Evolutionary conservation across 2,329 filamentous ascomycete species (phyloP).

Genomic region (Xylariaceae sp.): DNA sequence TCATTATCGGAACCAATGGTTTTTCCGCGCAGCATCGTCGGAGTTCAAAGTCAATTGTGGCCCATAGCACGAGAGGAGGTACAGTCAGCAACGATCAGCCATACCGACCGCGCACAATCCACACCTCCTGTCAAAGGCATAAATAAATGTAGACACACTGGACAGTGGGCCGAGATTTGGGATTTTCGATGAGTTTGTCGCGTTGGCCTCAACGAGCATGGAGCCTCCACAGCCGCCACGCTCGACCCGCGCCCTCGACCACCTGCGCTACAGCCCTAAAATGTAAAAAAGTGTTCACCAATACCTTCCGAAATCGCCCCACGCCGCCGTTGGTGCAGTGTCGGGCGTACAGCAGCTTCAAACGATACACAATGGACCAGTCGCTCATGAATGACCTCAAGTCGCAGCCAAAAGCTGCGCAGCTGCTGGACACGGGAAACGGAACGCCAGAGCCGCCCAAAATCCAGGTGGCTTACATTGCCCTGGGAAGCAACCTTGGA

Average conservation of each 20-base stretch:
- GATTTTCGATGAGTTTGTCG: conserved; percentile 27
- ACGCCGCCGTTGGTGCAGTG: conserved; percentile 1
- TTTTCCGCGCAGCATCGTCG: background rate
- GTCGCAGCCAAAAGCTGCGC: conserved; percentile 16
- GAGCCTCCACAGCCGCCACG: conserved; percentile 24
- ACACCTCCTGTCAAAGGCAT: background rate
- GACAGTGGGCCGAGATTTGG: conserved; percentile 10
- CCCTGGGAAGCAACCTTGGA: conserved; percentile 88
- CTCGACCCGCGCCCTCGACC: conserved; percentile 14
- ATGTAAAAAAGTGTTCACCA: conserved; percentile 6
- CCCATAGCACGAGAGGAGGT: background rate
- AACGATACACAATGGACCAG: conserved; percentile 24
- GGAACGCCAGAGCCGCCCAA: conserved; percentile 23
- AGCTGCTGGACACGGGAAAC: conserved; percentile 21
- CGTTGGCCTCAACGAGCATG: conserved; percentile 27
- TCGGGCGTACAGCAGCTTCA: conserved; percentile 15
- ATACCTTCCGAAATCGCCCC: background rate
- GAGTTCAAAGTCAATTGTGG: too few species aligned
- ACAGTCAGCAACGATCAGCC: background rate
- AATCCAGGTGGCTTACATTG: conserved; percentile 67
- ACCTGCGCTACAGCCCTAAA: conserved; percentile 2
- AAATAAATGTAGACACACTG: conserved; percentile 8
- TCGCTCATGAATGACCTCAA: conserved; percentile 18
- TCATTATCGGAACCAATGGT: background rate
- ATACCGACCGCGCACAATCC: background rate